Conservation (phyloP, 1,284 basidiomycete genomes). For the Leccinum pallidistipes region DNA sequence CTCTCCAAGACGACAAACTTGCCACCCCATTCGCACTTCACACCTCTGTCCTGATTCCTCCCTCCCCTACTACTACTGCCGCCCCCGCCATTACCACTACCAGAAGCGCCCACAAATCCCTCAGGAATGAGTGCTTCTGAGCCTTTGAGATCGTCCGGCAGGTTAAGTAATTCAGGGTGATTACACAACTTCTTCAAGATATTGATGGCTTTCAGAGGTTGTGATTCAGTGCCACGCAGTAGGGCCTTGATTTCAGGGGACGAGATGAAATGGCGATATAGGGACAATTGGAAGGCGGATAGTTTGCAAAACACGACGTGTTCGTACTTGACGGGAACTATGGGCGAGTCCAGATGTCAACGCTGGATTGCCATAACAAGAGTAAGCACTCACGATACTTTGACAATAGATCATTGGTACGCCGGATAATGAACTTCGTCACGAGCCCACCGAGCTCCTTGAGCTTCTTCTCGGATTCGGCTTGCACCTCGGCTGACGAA, state of each 20-base stretch:
- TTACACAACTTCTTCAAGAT: constrained; percentile 98
- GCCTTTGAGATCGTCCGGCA: constrained; percentile 86
- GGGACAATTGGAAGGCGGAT: constrained; percentile 83
- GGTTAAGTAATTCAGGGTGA: constrained; percentile 90
- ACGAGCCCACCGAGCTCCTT: constrained; percentile 92
- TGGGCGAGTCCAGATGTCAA: constrained; percentile 11
- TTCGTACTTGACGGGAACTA: constrained; percentile 99
- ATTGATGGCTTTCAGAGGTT: constrained; percentile 96
- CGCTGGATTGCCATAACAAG: neutral
- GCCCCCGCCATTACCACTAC: constrained; percentile 19
- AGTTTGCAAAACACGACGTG: constrained; percentile 97
- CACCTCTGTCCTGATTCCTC: constrained; percentile 46
- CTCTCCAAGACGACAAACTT: constrained; percentile 95
- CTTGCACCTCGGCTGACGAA: constrained; percentile 83
- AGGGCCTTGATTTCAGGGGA: constrained; percentile 94
- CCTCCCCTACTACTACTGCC: constrained; percentile 39
- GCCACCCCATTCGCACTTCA: constrained; percentile 82
- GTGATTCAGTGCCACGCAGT: constrained; percentile 87
- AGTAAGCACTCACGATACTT: constrained; percentile 80
- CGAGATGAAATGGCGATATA: constrained; percentile 93
- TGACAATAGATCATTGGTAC: constrained; percentile 95
- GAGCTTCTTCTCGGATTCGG: constrained; percentile 86
- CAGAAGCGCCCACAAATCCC: constrained; percentile 63
- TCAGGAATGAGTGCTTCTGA: constrained; percentile 84
- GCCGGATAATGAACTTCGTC: constrained; percentile 95